Evolutionary conservation across 2,329 filamentous ascomycete species (phyloP), one percentile per base, ranked within the genome.

Genomic region (Ilyonectria robusta): DNA sequence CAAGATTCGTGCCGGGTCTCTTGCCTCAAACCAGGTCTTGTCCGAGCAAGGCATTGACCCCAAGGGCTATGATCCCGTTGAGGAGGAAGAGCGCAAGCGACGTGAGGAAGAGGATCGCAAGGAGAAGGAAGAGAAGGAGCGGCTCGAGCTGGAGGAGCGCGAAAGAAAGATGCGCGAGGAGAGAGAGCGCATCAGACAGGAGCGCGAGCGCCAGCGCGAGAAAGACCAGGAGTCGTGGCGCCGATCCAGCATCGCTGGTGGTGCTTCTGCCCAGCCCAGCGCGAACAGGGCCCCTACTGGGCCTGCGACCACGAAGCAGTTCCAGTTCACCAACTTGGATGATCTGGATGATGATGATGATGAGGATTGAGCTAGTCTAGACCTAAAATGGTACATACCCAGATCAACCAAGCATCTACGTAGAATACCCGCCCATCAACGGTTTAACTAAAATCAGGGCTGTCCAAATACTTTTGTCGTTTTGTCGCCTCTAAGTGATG

Each of bases 1-100:
- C 35, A 87, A 89, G 66, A 93, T 96, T 69, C 87, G 89, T 35
- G 82, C 84, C 17, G 93, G 94, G 40, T 90, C 90, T 2, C 83
- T 97, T 47, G 91, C 90, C 0, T 83, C 84, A 9, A 87, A 89
- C 50, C 90, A 94, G 74, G 81, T 85, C 26, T 85, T 94, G 68
- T 71, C 87, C 6, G 90, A 92, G 73, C 81, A 85, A 60, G 91
- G 90, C 8, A 85, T 88, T 70, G 88, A 93, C 76, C 89, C 89
- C 9, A 85, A 82, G 60, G 85, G 84, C 40, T 88, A 88, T 75
- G 89, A 91, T 71, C 89, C 89, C 1, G 84, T 80, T 9, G 84
- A 81, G 29, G 87, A 88, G 68, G 85, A 87, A 72, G 85, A 85
- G 68, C 83, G 83, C 70, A 84, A 85, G 76, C 81, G 80, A 47